These are phyloP conservation scores for Prosopis cineraria DNA, from an alignment of 306 rosid species.

Conservation along the genomic window DNA sequence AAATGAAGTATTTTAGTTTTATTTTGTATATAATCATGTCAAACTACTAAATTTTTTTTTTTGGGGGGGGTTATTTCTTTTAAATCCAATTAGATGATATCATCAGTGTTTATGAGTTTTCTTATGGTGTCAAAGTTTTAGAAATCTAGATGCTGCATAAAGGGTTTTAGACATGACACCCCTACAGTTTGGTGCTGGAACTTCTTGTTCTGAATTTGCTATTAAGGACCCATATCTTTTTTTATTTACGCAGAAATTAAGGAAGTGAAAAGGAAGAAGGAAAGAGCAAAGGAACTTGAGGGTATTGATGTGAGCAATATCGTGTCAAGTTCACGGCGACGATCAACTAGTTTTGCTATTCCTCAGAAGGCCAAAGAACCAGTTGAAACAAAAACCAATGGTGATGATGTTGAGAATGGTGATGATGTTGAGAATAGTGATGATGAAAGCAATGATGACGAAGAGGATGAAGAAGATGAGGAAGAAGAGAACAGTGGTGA, in stretches of 20 bases:
- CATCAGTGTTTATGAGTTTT: conserved; percentile 1
- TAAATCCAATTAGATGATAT: conserved; percentile 2
- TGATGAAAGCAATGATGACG: conserved; percentile 47
- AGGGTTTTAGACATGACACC: background rate
- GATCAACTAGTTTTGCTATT: conserved; percentile 66
- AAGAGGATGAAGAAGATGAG: conserved; percentile 55
- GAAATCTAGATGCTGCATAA: conserved; percentile 24
- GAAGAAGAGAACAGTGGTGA: conserved; percentile 45
- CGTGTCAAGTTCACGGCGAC: conserved; percentile 83
- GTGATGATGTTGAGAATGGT: conserved; percentile 45
- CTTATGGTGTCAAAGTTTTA: background rate
- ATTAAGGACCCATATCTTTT: background rate
- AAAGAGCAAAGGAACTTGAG: conserved; percentile 90
- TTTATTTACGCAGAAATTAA: conserved; percentile 68
- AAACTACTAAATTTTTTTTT: background rate
- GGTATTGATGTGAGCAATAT: conserved; percentile 94
- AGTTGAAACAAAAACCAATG: conserved; percentile 66
- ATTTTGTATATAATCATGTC: background rate
- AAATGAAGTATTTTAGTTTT: conserved; percentile 17
- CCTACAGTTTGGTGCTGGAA: conserved; percentile 2
- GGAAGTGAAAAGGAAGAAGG: conserved; percentile 81
- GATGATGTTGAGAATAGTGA: conserved; percentile 50
- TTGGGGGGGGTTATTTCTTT: background rate
- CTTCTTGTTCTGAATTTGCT: conserved; percentile 16
- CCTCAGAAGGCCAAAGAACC: conserved; percentile 78